phyloP scores from a whole-genome alignment of 768 basidiomycete species.

The Bullera alba region DNA sequence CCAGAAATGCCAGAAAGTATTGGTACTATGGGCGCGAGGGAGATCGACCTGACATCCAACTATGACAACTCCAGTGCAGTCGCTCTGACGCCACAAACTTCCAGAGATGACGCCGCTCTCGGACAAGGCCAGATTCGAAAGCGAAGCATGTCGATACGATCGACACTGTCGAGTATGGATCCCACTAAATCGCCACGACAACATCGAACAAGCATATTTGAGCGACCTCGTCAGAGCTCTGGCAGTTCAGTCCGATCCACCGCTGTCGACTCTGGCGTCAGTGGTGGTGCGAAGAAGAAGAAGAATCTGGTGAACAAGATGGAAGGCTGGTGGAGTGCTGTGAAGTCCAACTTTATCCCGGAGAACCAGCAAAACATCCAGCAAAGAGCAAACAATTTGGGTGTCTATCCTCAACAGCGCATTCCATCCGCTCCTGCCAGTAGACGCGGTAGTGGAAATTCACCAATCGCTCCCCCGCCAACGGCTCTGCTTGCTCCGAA shows the following conservation, averaged over 20 bases:
- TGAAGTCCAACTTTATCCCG: constrained; percentile 42
- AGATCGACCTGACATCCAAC: constrained; percentile 11
- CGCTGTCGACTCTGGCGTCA: constrained; percentile 7
- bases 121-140: constrained; percentile 3
- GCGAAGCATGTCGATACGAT: constrained; percentile 28
- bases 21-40: neutral
- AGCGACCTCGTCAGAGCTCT: constrained; percentile 27
- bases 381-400: constrained; percentile 15
- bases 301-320: constrained; percentile 42
- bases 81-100: constrained; percentile 27
- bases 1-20: neutral
- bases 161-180: constrained; percentile 22
- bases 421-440: constrained; percentile 37
- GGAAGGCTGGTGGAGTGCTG: constrained; percentile 48
- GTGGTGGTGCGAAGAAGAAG: constrained; percentile 21
- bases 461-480: constrained; percentile 6
- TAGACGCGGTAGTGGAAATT: constrained; percentile 24
- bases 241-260: constrained; percentile 23
- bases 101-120: constrained; percentile 19
- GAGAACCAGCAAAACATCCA: constrained; percentile 9
- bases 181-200: constrained; percentile 22
- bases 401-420: constrained; percentile 6
- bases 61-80: constrained; percentile 22
- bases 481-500: constrained; percentile 17
- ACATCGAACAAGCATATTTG: constrained; percentile 23